Base-by-base conservation (phyloP, 768 basidiomycete species). In the Coprinopsis cinerea region DNA sequence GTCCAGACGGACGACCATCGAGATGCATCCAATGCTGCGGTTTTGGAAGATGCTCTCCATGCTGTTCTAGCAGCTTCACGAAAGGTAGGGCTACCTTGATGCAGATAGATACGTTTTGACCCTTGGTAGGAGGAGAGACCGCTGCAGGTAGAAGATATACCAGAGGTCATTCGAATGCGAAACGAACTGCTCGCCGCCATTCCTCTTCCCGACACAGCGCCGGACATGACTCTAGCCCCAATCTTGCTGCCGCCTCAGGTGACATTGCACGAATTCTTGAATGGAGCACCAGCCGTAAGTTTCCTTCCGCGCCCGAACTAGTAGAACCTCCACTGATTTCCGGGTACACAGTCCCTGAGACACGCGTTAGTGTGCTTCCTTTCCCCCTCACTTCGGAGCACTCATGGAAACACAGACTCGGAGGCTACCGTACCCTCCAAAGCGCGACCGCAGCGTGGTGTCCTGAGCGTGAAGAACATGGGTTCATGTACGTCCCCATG, bases 391-490 rank as follows among this genome's bases (percentile, higher is more conserved):
- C 32, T 20, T 17, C n/a, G 24, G 47, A 10, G 34, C 23, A 43
- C 28, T 43, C 24, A 25, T 25, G 18, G n/a, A 18, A 23, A 14
- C 43, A 2, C 54, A 90, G 87, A 34, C 72, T 89, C 5, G 66
- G 74, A 5, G 81, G 81, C 53, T 84, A 88, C 60, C 79, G 81
- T 39, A 73, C 86, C 35, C 70, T 91, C 32, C 79, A 84, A 47
- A 77, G 81, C 49, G 61, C 69, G 4, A 88, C 83, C 15, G 88
- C 88, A 2, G 72, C 73, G 28, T 91, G 88, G 88, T 89, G 88
- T 58, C 78, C 85, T 2, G 85, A 87, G 40, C 80, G 82, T 44
- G 88, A 91, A 68, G 88, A 89, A 55, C 86, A 90, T 49, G 88
- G 88, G 2, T 90, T 85, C 58, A 80, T 82, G 61, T 78, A 89